Percentiles rank a stretch among this genome's conserved stretches.
Conservation (phyloP, 768 basidiomycete genomes). For the Calvatia gigantea region DNA sequence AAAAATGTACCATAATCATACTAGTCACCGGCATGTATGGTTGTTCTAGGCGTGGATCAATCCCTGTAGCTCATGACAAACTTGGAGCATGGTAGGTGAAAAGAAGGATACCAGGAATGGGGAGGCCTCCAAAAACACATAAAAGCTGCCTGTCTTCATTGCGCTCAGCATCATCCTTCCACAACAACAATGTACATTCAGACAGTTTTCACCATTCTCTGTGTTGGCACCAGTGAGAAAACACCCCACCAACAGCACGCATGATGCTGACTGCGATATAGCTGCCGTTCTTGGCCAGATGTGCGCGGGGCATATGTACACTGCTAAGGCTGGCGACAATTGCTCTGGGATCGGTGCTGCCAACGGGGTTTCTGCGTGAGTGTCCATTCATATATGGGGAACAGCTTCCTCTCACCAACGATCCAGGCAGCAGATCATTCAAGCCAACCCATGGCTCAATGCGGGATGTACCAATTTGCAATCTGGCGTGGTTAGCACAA, state of each 20-base stretch:
- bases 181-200: background rate
- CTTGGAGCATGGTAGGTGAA: background rate
- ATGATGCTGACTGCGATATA: background rate
- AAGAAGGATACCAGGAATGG: background rate
- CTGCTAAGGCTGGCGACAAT: background rate
- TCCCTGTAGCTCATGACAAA: background rate
- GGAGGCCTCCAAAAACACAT: background rate
- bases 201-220: background rate
- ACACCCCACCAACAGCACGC: no score
- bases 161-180: background rate
- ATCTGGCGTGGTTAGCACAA: background rate
- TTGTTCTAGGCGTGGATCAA: no score
- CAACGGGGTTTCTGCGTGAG: background rate
- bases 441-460: background rate
- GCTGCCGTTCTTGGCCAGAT: no score
- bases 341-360: background rate
- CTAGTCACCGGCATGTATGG: no score
- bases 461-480: background rate
- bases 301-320: no score
- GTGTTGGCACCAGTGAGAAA: background rate
- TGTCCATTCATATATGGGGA: background rate
- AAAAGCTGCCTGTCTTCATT: background rate
- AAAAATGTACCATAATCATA: no score
- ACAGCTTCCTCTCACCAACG: background rate
- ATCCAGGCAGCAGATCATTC: background rate